A percentile compares a stretch with the other conserved stretches of the same genome.
Evolutionary conservation across 345 rosid species (phyloP).

Genomic region (Alliaria petiolata): DNA sequence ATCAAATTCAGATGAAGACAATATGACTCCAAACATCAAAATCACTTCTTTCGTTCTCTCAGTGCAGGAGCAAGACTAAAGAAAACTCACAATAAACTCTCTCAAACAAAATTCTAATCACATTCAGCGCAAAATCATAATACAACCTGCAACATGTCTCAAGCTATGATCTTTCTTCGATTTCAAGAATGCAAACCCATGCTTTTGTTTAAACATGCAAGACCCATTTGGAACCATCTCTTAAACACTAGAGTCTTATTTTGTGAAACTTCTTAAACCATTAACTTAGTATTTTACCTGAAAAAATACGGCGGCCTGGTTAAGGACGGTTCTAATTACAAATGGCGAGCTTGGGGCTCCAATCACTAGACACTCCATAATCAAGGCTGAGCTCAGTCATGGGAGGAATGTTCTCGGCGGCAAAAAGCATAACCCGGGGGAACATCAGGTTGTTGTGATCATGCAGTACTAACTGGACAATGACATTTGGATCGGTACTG

Average conservation of each 20-base stretch:
- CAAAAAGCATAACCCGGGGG: conserved; percentile 91
- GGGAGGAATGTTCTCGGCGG: conserved; percentile 87
- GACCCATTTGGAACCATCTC: background rate
- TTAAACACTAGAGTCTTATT: no score
- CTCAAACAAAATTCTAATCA: background rate
- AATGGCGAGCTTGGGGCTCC: conserved; percentile 72
- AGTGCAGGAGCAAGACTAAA: background rate
- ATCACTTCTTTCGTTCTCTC: background rate
- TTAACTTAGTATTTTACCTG: conserved; percentile 14
- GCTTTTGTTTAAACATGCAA: background rate
- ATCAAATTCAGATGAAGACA: background rate
- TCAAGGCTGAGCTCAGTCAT: conserved; percentile 89
- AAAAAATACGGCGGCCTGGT: background rate
- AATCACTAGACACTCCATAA: conserved; percentile 85
- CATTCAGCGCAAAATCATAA: background rate
- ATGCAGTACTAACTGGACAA: conserved; percentile 77
- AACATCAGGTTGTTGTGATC: conserved; percentile 88
- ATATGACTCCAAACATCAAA: background rate
- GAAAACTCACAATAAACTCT: background rate
- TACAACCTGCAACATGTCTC: background rate
- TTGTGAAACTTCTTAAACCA: background rate
- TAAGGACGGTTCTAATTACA: conserved; percentile 42
- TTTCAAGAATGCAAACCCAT: background rate
- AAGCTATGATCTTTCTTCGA: conserved; percentile 4
- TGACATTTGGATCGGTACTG: conserved; percentile 72